Conservation (phyloP, 371 early-diverging fungal genomes). For the Synchytrium microbalum region DNA sequence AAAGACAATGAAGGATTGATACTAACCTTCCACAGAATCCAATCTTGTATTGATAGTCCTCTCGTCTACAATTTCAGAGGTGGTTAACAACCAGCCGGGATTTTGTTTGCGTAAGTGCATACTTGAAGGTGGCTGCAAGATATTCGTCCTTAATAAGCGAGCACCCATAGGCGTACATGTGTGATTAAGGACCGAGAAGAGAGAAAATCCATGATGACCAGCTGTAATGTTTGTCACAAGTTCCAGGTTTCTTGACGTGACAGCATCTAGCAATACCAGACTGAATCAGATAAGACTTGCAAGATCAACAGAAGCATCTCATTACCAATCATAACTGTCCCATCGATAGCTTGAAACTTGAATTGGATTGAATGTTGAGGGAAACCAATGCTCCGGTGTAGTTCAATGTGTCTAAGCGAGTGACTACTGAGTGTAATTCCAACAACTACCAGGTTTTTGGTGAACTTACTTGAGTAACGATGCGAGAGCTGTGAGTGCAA, state of each 20-base stretch:
- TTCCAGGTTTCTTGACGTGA: constrained; percentile 53
- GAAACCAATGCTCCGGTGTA: constrained; percentile 42
- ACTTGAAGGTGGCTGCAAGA: constrained; percentile 59
- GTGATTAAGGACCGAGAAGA: constrained; percentile 49
- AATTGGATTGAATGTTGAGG: constrained; percentile 52
- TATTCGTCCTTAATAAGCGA: constrained; percentile 60
- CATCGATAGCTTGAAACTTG: constrained; percentile 52
- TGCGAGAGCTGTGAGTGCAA: constrained; percentile 45
- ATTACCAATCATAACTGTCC: constrained; percentile 55
- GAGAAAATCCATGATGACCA: constrained; percentile 35
- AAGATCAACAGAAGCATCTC: background rate
- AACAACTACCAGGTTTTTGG: background rate
- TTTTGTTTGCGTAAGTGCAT: constrained; percentile 6
- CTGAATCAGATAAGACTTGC: background rate
- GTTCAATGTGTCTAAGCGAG: constrained; percentile 42
- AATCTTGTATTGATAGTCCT: constrained; percentile 33
- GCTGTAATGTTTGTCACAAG: constrained; percentile 44
- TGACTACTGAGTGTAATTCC: background rate
- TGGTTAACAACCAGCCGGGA: background rate
- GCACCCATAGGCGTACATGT: constrained; percentile 67
- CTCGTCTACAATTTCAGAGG: constrained; percentile 14
- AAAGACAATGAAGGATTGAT: constrained; percentile 9
- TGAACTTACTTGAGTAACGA: constrained; percentile 40
- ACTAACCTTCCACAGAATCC: constrained; percentile 46
- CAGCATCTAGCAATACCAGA: constrained; percentile 19